phyloP scores from a whole-genome alignment of 1,284 basidiomycete genomes.

The Takashimella tepidaria region DNA sequence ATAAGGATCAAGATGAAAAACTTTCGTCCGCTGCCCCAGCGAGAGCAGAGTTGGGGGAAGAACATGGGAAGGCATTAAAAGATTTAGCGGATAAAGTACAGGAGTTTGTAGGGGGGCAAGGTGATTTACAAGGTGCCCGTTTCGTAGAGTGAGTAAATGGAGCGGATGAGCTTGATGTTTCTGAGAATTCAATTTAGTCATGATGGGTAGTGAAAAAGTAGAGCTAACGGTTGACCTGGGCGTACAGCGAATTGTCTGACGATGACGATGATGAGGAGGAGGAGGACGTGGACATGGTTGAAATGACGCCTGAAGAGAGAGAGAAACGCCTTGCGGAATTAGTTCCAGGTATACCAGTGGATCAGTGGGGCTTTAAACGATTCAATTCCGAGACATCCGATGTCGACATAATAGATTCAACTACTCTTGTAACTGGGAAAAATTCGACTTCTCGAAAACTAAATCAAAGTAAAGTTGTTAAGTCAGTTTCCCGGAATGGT shows the following conservation, averaged over 20 bases:
- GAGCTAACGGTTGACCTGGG: slow-evolving; percentile 4
- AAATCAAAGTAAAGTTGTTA: slow-evolving; percentile 50
- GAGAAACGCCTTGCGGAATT: slow-evolving; percentile 41
- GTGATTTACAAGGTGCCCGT: slow-evolving; percentile 74
- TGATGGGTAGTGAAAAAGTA: not conserved
- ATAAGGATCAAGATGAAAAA: not conserved
- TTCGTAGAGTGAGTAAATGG: slow-evolving; percentile 71
- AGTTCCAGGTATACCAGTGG: slow-evolving; percentile 42
- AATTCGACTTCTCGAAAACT: slow-evolving; percentile 33
- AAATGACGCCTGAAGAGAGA: slow-evolving; percentile 34
- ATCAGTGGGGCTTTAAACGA: slow-evolving; percentile 48
- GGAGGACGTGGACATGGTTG: slow-evolving; percentile 33
- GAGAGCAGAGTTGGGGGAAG: slow-evolving; percentile 51
- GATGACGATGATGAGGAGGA: slow-evolving; percentile 44
- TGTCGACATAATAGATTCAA: not conserved
- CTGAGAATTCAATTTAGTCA: not conserved
- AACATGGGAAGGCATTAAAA: slow-evolving; percentile 65
- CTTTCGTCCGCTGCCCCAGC: slow-evolving; percentile 39
- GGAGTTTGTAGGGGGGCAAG: slow-evolving; percentile 78
- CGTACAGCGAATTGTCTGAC: slow-evolving; percentile 46
- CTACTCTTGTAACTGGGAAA: slow-evolving; percentile 5
- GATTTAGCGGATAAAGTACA: slow-evolving; percentile 77
- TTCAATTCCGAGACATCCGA: not conserved
- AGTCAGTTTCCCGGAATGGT: not conserved
- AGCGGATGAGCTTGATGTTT: no score